phyloP scores from a whole-genome alignment of 768 basidiomycete species.

The Daedalea quercina region DNA sequence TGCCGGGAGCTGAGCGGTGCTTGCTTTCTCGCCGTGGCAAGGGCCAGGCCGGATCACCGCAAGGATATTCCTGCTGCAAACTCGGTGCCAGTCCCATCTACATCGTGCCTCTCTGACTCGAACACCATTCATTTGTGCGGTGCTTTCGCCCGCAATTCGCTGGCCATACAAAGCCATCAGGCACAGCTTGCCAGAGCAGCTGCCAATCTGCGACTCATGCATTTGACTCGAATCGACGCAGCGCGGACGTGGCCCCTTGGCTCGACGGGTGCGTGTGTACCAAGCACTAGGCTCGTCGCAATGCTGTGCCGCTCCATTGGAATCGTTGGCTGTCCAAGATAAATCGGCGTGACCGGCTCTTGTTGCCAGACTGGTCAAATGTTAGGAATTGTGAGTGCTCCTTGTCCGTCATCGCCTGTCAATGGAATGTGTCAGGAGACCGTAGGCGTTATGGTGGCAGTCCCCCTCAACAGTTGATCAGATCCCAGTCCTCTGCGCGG shows the following conservation, averaged over 20 bases:
- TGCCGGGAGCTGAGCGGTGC: background rate
- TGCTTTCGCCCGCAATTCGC: background rate
- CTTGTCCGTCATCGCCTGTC: background rate
- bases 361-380: background rate
- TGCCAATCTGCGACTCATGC: background rate
- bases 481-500: background rate
- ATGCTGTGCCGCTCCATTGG: background rate
- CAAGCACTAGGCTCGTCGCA: background rate
- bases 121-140: background rate
- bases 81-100: background rate
- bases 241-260: background rate
- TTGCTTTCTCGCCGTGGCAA: background rate
- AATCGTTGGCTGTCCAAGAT: background rate
- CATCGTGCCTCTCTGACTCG: background rate
- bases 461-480: background rate
- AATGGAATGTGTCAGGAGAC: background rate
- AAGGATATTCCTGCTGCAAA: background rate
- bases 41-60: too few relatives aligned
- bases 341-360: background rate
- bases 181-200: background rate
- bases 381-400: background rate
- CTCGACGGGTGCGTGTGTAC: background rate
- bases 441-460: background rate
- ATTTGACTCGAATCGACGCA: background rate
- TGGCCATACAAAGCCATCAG: background rate